Base-by-base conservation (phyloP, 225 moss, liverwort and hornwort species). In the Lunularia cruciata region DNA sequence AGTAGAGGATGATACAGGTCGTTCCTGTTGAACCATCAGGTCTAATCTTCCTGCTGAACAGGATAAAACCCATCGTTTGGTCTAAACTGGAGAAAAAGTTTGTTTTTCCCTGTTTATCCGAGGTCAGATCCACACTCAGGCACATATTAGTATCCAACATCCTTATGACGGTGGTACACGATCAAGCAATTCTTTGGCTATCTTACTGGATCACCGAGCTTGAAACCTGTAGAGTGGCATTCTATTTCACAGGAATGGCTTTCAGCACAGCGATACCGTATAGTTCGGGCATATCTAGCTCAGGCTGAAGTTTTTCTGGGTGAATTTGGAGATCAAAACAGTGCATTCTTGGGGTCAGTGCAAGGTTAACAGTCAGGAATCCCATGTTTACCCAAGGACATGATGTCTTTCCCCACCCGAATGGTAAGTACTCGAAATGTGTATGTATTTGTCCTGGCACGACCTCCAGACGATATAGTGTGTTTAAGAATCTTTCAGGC, bases 401-500 rank as follows among this genome's bases (percentile, higher is more conserved):
- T 20, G 38, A 26, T 20, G 49, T 48, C 51, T 18, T 26, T 18
- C 67, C 67, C 16, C 36, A 48, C 1, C 67, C 48, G 22, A 60
- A 60, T n/a, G 60, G 60, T 8, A 60, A 34, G 37, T 36, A 36
- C 20, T 60, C 6, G 60, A 60, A 60, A 20, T 20, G 12, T 9
- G 57, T 57, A 25, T 52, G 23, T 3, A 52, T 26, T 52, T 6
- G 25, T 52, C 52, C 52, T 11, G 54, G 54, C 26, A 54, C 12
- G 3, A 32, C 57, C 2, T 57, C 33, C 37, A 38, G 20, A 23
- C 6, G 26, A 34, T 19, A 31, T 0, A 32, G 33, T 4, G 40
- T 19, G 2, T 37, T 54, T 25, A 75, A 47, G 37, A 75, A 75
- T 16, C 69, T 48, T 9, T 75, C 61, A 4, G 64, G 73, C 16